Evolutionary conservation across 1,284 basidiomycete genomes (phyloP).

Genomic region (Apiotrichum sp.): DNA sequence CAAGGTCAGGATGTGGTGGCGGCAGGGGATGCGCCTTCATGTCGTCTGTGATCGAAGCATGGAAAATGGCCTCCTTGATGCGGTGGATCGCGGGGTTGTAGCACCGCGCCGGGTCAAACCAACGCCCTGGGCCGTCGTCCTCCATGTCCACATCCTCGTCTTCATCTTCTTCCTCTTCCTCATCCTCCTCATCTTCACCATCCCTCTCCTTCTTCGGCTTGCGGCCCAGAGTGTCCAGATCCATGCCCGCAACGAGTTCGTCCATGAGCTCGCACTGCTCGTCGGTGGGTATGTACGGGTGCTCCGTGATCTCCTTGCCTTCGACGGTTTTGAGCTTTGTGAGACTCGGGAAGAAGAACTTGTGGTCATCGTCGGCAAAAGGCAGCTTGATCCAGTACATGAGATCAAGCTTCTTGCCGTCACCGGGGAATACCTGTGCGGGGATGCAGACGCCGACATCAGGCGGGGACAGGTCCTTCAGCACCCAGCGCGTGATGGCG

Average conservation of each 20-base stretch:
- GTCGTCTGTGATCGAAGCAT: conserved; percentile 70
- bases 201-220: conserved; percentile 50
- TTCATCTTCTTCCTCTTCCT: background rate
- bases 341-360: conserved; percentile 78
- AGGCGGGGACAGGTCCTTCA: conserved; percentile 65
- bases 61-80: conserved; percentile 85
- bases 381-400: conserved; percentile 86
- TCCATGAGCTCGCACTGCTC: conserved; percentile 77
- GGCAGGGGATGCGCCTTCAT: conserved; percentile 67
- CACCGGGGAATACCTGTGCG: conserved; percentile 47
- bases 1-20: conserved; percentile 74
- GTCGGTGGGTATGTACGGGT: conserved; percentile 75
- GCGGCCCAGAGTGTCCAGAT: conserved; percentile 63
- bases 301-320: conserved; percentile 65
- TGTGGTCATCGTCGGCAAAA: conserved; percentile 86
- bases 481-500: conserved; percentile 77
- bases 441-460: conserved; percentile 75
- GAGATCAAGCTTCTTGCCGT: conserved; percentile 62
- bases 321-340: conserved; percentile 67
- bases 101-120: conserved; percentile 70
- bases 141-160: conserved; percentile 8
- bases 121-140: conserved; percentile 47
- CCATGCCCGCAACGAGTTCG: conserved; percentile 75
- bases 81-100: conserved; percentile 89
- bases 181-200: conserved; percentile 21